These are phyloP conservation scores for Mariannaea elegans DNA, from an alignment of 2,329 filamentous ascomycete species.

Conservation along the genomic window DNA sequence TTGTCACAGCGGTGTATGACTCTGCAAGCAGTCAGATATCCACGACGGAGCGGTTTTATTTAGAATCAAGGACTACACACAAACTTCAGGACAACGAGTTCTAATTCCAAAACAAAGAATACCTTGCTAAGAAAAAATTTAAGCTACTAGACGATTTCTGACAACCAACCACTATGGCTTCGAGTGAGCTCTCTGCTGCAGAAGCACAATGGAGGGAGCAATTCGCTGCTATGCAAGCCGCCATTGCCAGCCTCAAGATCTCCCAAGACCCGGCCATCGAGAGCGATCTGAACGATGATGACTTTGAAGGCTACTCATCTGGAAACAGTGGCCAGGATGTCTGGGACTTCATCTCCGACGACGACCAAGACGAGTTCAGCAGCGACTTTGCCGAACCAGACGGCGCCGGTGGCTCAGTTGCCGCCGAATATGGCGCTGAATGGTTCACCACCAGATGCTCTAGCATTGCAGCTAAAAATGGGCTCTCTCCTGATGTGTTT, in stretches of 20 bases:
- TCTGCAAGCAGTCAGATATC: constrained; percentile 2
- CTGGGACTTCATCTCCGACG: constrained; percentile 90
- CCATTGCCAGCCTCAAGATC: constrained; percentile 77
- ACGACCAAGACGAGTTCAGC: constrained; percentile 71
- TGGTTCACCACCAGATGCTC: constrained; percentile 80
- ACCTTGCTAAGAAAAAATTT: background rate
- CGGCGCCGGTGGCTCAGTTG: constrained; percentile 37
- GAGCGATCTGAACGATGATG: constrained; percentile 69
- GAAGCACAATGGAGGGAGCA: constrained; percentile 83
- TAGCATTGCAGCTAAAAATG: constrained; percentile 71
- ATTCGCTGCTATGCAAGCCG: constrained; percentile 84
- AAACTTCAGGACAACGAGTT: too few species aligned
- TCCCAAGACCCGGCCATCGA: constrained; percentile 50
- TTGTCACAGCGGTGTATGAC: constrained; percentile 18
- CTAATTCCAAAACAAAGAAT: too few species aligned
- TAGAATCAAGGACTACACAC: background rate
- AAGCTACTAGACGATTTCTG: background rate
- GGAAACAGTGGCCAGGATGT: constrained; percentile 79
- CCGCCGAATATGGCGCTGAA: constrained; percentile 59
- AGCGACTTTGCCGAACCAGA: constrained; percentile 68
- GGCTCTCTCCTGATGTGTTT: constrained; percentile 74
- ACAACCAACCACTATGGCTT: constrained; percentile 43
- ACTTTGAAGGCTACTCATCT: constrained; percentile 63
- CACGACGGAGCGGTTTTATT: too few species aligned
- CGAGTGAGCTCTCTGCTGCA: constrained; percentile 48